Evolutionary conservation across 1,139 yeast species (phyloP).

Genomic region (Suhomyces bolitotheri): DNA sequence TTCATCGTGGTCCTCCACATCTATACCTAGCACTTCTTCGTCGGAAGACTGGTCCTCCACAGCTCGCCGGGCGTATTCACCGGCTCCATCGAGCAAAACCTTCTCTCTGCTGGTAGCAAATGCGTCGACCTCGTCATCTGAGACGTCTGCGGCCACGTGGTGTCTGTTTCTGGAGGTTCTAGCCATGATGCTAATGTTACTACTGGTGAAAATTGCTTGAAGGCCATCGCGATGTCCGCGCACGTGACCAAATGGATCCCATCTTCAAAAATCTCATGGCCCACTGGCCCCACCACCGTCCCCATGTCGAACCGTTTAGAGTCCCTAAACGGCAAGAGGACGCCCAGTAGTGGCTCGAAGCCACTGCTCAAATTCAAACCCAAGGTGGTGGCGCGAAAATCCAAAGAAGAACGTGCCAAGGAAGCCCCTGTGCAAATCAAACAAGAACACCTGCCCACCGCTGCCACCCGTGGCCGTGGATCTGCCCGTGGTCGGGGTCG

Average conservation of each 20-base stretch:
- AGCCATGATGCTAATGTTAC: slow-evolving; percentile 11
- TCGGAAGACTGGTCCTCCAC: slow-evolving; percentile 44
- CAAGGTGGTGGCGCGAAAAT: slow-evolving; percentile 75
- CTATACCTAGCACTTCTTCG: slow-evolving; percentile 50
- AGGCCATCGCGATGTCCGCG: neutral
- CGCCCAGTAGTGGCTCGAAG: slow-evolving; percentile 31
- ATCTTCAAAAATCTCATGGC: neutral
- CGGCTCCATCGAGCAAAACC: slow-evolving; percentile 60
- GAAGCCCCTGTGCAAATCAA: slow-evolving; percentile 61
- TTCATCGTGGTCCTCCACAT: slow-evolving; percentile 26
- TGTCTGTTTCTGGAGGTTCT: slow-evolving; percentile 9
- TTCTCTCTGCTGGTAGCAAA: slow-evolving; percentile 68
- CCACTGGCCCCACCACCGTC: neutral
- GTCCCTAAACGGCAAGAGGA: slow-evolving; percentile 40
- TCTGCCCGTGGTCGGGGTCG: slow-evolving; percentile 35
- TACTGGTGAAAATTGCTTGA: neutral
- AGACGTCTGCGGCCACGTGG: slow-evolving; percentile 28
- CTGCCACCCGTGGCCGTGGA: slow-evolving; percentile 25
- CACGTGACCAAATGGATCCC: neutral
- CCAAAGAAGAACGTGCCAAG: slow-evolving; percentile 80
- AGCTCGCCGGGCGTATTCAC: slow-evolving; percentile 33
- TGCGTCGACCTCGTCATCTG: slow-evolving; percentile 68
- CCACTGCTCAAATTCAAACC: slow-evolving; percentile 73
- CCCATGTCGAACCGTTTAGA: slow-evolving; percentile 48
- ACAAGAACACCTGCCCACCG: slow-evolving; percentile 24